Evolutionary conservation across 2,329 filamentous ascomycete species (phyloP).

Genomic region (Colletotrichum cereale): DNA sequence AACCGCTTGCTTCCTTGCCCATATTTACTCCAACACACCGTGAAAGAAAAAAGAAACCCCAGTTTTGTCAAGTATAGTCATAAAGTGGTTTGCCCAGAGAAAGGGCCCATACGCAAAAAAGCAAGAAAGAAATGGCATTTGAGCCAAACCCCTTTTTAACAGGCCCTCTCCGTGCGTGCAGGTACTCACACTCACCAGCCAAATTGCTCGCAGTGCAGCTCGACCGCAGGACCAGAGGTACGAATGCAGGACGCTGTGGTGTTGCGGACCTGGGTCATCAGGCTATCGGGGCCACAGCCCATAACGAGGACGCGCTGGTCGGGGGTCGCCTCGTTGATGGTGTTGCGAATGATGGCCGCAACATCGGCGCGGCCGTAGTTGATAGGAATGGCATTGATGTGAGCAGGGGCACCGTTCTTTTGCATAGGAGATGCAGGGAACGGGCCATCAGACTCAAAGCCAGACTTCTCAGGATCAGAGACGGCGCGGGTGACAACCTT

Average conservation of each 20-base stretch:
- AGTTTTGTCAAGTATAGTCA: constrained; percentile 23
- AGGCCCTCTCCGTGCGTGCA: background rate
- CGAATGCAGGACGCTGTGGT: constrained; percentile 55
- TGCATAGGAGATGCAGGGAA: constrained; percentile 33
- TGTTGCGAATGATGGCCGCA: constrained; percentile 48
- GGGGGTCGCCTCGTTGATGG: constrained; percentile 45
- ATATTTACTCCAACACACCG: constrained; percentile 27
- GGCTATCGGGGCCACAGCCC: constrained; percentile 59
- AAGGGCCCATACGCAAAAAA: background rate
- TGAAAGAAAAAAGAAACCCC: background rate
- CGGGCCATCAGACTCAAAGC: constrained; percentile 41
- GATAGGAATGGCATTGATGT: constrained; percentile 44
- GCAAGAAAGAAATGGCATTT: background rate
- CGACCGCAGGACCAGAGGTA: constrained; percentile 56
- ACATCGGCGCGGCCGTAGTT: constrained; percentile 54
- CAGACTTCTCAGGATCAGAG: constrained; percentile 41
- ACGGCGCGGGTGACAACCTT: constrained; percentile 34
- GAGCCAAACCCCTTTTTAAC: no score
- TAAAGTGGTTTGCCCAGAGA: background rate
- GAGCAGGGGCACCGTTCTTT: constrained; percentile 4
- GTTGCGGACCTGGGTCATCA: constrained; percentile 58
- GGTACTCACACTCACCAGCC: constrained; percentile 50
- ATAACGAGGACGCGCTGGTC: constrained; percentile 56
- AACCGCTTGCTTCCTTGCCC: constrained; percentile 9
- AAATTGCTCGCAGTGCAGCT: constrained; percentile 63